Conservation (phyloP, 2,329 filamentous ascomycete genomes). For the Xylariaceae sp. region DNA sequence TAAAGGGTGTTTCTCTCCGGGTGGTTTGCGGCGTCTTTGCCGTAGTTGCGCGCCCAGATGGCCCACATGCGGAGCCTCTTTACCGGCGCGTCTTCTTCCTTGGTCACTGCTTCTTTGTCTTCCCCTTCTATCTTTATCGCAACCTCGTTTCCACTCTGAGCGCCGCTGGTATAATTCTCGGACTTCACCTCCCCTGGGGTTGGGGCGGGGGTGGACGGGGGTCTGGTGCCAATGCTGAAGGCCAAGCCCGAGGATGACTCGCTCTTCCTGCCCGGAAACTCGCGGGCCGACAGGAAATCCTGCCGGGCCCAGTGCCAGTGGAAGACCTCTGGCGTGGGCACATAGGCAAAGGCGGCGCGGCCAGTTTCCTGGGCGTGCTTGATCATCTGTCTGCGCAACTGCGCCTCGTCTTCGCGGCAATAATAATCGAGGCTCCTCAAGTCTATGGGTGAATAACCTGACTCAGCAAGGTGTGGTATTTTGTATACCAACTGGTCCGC, state of each 20-base stretch:
- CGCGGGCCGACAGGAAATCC: conserved; percentile 62
- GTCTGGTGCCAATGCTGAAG: too few species aligned
- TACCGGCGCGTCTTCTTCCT: conserved; percentile 20
- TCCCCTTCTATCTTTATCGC: not conserved
- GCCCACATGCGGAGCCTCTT: conserved; percentile 62
- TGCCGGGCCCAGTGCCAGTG: conserved; percentile 78
- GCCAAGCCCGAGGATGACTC: too few species aligned
- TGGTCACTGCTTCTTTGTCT: conserved; percentile 19
- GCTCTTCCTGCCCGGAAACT: conserved; percentile 40
- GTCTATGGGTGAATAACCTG: too few species aligned
- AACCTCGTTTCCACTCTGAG: too few species aligned
- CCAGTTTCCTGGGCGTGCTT: conserved; percentile 29
- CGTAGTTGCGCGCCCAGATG: conserved; percentile 65
- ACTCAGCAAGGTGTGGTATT: too few species aligned
- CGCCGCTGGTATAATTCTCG: too few species aligned
- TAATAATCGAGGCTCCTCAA: conserved; percentile 57
- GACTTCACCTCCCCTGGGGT: too few species aligned
- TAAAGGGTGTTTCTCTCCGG: conserved; percentile 58
- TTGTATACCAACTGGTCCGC: too few species aligned
- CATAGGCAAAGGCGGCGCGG: conserved; percentile 56
- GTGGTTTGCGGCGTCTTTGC: conserved; percentile 44
- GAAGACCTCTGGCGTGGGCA: conserved; percentile 63
- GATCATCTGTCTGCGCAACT: conserved; percentile 53
- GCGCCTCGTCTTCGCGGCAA: conserved; percentile 57
- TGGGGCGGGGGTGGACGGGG: too few species aligned